Conservation (phyloP, 2,329 filamentous ascomycete genomes). For the Paraphoma chrysanthemicola region DNA sequence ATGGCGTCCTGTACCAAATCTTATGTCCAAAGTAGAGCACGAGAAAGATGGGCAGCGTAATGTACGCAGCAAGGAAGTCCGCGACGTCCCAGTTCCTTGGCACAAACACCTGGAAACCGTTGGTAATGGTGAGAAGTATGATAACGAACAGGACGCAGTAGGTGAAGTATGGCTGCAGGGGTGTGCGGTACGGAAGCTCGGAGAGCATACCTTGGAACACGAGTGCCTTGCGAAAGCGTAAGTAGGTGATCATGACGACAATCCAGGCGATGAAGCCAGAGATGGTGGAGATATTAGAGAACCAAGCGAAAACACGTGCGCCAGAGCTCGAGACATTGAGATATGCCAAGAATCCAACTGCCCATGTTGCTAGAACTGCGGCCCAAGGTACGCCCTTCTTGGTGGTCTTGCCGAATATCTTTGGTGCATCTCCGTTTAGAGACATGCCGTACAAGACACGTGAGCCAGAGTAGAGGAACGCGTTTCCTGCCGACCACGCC, state of each 20-base stretch:
- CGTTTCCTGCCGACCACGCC: conserved; percentile 74
- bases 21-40: conserved; percentile 46
- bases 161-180: conserved; percentile 62
- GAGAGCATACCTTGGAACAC: conserved; percentile 64
- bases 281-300: conserved; percentile 71
- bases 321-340: conserved; percentile 57
- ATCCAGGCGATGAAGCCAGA: conserved; percentile 64
- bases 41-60: conserved; percentile 50
- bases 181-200: conserved; percentile 58
- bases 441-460: conserved; percentile 59
- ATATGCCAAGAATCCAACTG: conserved; percentile 57
- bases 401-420: conserved; percentile 56
- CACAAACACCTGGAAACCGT: conserved; percentile 62
- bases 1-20: conserved; percentile 35
- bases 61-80: conserved; percentile 62
- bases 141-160: conserved; percentile 64
- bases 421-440: conserved; percentile 60
- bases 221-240: conserved; percentile 62
- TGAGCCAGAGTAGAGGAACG: conserved; percentile 65
- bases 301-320: conserved; percentile 68
- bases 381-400: conserved; percentile 52
- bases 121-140: conserved; percentile 40
- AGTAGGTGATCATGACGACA: conserved; percentile 63
- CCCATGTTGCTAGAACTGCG: conserved; percentile 47
- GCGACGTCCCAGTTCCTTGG: conserved; percentile 50